phyloP scores from a whole-genome alignment of 2,329 filamentous ascomycete species.

The Stagonosporopsis cucurbitacearum region DNA sequence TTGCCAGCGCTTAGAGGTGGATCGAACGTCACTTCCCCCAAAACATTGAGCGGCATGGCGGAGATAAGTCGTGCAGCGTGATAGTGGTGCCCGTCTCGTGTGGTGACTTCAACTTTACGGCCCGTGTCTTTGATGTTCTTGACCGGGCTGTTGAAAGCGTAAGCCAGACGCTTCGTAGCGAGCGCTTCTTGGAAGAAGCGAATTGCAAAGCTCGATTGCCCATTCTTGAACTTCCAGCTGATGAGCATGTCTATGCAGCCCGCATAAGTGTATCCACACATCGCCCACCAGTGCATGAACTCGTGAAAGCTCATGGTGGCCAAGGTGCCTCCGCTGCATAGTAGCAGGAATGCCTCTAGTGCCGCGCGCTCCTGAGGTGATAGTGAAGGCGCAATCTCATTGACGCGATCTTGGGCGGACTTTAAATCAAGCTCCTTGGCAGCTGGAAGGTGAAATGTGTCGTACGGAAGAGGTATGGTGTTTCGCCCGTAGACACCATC shows the following conservation, averaged over 20 bases:
- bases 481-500: slow-evolving; percentile 51
- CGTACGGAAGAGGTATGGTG: slow-evolving; percentile 53
- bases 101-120: slow-evolving; percentile 43
- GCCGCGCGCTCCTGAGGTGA: slow-evolving; percentile 51
- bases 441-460: slow-evolving; percentile 24
- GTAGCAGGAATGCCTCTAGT: slow-evolving; percentile 52
- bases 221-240: slow-evolving; percentile 43
- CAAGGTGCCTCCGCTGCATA: slow-evolving; percentile 54
- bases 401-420: slow-evolving; percentile 53
- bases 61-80: slow-evolving; percentile 47
- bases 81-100: slow-evolving; percentile 40
- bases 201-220: slow-evolving; percentile 56
- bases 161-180: slow-evolving; percentile 48
- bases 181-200: slow-evolving; percentile 56
- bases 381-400: slow-evolving; percentile 49
- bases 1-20: slow-evolving; percentile 50
- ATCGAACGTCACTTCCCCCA: slow-evolving; percentile 51
- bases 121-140: slow-evolving; percentile 40
- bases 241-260: slow-evolving; percentile 54
- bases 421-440: slow-evolving; percentile 18
- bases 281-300: slow-evolving; percentile 55
- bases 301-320: slow-evolving; percentile 56
- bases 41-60: slow-evolving; percentile 55
- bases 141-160: slow-evolving; percentile 52
- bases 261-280: slow-evolving; percentile 34